Conservation (phyloP, 495 filamentous ascomycete species). For the Saxophila tyrrhenica region DNA sequence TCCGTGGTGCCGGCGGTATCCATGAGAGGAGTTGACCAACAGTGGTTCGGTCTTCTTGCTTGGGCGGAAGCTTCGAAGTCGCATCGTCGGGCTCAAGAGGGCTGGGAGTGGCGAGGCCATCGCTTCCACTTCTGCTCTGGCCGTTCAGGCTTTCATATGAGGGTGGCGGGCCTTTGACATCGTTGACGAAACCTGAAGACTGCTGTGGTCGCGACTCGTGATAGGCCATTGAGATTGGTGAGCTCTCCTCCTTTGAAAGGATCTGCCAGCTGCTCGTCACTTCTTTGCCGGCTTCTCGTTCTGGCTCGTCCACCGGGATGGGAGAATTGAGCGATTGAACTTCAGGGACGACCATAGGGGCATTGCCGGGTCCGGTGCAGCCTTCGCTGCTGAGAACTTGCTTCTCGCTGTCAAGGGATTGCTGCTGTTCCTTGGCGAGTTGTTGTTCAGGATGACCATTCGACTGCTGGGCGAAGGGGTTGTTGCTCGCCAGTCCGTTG, state of each 20-base stretch:
- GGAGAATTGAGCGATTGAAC: background rate
- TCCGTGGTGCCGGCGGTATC: background rate
- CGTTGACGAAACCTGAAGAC: background rate
- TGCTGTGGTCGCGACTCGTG: background rate
- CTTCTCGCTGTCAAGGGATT: constrained; percentile 1
- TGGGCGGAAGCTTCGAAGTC: background rate
- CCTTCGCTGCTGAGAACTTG: constrained; percentile 4
- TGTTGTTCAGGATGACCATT: background rate
- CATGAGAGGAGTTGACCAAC: constrained; percentile 7
- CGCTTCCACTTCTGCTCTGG: background rate
- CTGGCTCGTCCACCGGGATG: background rate
- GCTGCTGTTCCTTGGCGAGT: background rate
- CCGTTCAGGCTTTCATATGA: constrained; percentile 1
- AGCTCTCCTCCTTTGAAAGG: background rate
- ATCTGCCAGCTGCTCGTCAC: background rate
- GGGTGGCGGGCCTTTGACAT: constrained; percentile 1
- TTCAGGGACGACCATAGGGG: background rate
- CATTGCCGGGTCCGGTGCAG: background rate
- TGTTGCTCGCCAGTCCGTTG: background rate
- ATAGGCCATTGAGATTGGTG: background rate
- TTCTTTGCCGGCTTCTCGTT: constrained; percentile 1
- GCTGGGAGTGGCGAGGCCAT: background rate
- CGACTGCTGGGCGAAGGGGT: background rate
- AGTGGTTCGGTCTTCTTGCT: constrained; percentile 2
- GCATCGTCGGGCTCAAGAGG: constrained; percentile 1